Conservation (phyloP, 208 protist species). For the Leishmania martiniquensis region DNA sequence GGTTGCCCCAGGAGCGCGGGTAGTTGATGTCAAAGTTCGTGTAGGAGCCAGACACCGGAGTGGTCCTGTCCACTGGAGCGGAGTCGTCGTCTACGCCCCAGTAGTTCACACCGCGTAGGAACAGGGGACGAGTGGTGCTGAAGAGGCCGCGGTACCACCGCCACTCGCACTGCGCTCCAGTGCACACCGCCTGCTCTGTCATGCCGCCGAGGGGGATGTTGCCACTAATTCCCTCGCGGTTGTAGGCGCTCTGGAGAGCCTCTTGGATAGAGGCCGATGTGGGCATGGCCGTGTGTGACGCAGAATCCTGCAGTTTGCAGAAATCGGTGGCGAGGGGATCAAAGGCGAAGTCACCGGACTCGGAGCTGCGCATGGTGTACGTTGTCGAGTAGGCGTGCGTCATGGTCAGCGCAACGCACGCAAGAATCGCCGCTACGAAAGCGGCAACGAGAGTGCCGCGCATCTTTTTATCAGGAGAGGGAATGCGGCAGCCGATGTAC, state of each 20-base stretch:
- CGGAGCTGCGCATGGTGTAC: slow-evolving; percentile 19
- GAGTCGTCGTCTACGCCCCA: slow-evolving; percentile 22
- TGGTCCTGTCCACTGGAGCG: slow-evolving; percentile 1
- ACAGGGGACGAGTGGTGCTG: slow-evolving; percentile 31
- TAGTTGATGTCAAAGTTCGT: slow-evolving; percentile 38
- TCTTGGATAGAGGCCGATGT: slow-evolving; percentile 38
- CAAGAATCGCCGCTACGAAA: neutral
- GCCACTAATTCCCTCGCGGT: slow-evolving; percentile 11
- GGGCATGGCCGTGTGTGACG: slow-evolving; percentile 58
- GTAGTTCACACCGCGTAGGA: slow-evolving; percentile 51
- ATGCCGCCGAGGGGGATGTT: slow-evolving; percentile 47
- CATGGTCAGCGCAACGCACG: slow-evolving; percentile 15
- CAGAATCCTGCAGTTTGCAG: slow-evolving; percentile 13
- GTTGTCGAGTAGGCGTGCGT: slow-evolving; percentile 48
- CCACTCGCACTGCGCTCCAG: slow-evolving; percentile 39
- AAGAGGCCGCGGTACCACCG: slow-evolving; percentile 54
- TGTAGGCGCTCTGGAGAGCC: slow-evolving; percentile 16
- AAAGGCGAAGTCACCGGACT: slow-evolving; percentile 12
- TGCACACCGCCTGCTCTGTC: slow-evolving; percentile 41
- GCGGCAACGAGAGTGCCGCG: neutral
- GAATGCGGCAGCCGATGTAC: no score
- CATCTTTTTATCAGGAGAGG: neutral
- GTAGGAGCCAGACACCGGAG: slow-evolving; percentile 22
- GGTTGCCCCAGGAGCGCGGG: slow-evolving; percentile 40
- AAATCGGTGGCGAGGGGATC: slow-evolving; percentile 10